Evolutionary conservation across 1,284 basidiomycete species (phyloP), one percentile per base, ranked within the genome.

Genomic region (Schizophyllum amplum): DNA sequence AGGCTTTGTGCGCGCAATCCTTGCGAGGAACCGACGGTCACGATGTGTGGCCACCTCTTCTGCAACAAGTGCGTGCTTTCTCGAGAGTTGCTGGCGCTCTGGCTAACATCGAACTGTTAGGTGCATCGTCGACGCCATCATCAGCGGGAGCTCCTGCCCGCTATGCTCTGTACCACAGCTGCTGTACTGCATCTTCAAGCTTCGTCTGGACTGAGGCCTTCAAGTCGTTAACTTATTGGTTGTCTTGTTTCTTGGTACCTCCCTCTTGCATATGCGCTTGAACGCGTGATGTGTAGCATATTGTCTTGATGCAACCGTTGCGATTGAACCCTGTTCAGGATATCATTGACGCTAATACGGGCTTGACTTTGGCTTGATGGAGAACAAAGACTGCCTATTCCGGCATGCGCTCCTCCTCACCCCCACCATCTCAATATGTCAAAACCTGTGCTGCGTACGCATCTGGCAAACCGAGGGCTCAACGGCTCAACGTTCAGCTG

Each of bases 41-140:
- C 77, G 1, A 75, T 81, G 66, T 83, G 82, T 62, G 81, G 81
- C 1, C 81, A 83, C 57, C 62, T 83, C 17, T 83, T 83, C 61
- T 83, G 81, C 61, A 73, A 79, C 57, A 61, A 70, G 81, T 82
- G 59, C 52, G 75, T 24, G 53, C 50, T 49, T 24, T 42, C 13
- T 9, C 24, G 24, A 52, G 56, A 11, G 52, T 57, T 56, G 51
- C 4, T 27, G 6, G 5, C n/a, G 23, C 15, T 47, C 11, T 15
- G 20, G 4, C 20, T 11, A 24, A 5, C 24, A 5, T 21, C n/a
- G 42, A 33, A 2, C 15, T 48, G 4, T 47, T 51, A 82, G 79
- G 55, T 82, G 80, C 55, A 81, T 82, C 56, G 75, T 74, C 0
- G 69, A 73, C 24, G 72, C 71, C 5, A 66, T 81, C 2, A 70